A percentile compares a stretch with the other conserved stretches of the same genome.
Evolutionary conservation across 768 basidiomycete genomes (phyloP).

Genomic region (Panellus pusillus): DNA sequence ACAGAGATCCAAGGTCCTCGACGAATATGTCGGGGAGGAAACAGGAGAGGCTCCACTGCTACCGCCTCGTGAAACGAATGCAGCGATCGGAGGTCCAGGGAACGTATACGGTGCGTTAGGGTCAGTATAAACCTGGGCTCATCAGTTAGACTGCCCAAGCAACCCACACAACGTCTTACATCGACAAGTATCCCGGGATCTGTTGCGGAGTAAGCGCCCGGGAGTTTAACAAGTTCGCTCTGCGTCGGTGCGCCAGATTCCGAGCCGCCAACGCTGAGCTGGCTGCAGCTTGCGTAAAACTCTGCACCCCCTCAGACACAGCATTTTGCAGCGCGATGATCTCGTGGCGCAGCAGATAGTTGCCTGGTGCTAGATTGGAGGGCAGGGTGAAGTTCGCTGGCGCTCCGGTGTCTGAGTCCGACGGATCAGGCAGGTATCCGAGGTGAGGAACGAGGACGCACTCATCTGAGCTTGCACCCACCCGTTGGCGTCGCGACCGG

Average conservation of each 20-base stretch:
- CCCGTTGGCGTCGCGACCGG: slow-evolving; percentile 39
- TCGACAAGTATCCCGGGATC: slow-evolving; percentile 70
- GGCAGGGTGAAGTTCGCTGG: slow-evolving; percentile 47
- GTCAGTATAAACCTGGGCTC: slow-evolving; percentile 17
- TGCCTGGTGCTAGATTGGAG: slow-evolving; percentile 56
- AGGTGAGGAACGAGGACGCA: slow-evolving; percentile 31
- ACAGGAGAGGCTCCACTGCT: slow-evolving; percentile 2
- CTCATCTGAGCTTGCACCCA: slow-evolving; percentile 61
- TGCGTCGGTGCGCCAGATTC: slow-evolving; percentile 46
- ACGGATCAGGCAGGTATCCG: slow-evolving; percentile 29
- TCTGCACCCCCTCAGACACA: slow-evolving; percentile 62
- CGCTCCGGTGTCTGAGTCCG: slow-evolving; percentile 28
- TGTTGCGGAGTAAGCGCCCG: slow-evolving; percentile 69
- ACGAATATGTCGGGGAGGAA: not conserved
- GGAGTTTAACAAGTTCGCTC: slow-evolving; percentile 60
- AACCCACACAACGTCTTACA: slow-evolving; percentile 26
- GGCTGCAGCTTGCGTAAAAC: slow-evolving; percentile 75
- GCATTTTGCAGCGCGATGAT: slow-evolving; percentile 78
- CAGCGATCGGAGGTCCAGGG: slow-evolving; percentile 39
- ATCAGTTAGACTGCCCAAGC: too few relatives aligned
- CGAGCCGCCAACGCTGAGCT: slow-evolving; percentile 55
- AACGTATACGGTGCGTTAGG: slow-evolving; percentile 28
- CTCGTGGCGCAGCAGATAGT: slow-evolving; percentile 78
- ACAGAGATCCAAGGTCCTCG: not conserved
- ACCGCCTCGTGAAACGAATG: slow-evolving; percentile 21